Percentiles rank a stretch among this genome's conserved stretches.
Evolutionary conservation across 305 asterid genomes (phyloP).

Genomic region (Fraxinus greggii): DNA sequence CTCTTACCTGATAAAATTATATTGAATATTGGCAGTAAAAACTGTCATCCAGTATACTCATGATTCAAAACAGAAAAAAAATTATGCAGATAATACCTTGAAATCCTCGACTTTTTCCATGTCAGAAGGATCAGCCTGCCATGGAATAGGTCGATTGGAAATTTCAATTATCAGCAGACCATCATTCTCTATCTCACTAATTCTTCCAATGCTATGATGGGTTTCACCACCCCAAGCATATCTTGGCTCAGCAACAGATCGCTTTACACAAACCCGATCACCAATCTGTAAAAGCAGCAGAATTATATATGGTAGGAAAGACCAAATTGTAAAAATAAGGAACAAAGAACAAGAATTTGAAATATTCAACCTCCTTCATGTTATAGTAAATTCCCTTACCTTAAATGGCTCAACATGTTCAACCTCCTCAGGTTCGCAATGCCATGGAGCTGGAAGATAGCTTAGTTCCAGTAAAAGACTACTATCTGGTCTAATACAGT

Average conservation of each 20-base stretch:
- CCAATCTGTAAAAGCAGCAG: constrained; percentile 55
- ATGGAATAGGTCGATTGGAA: constrained; percentile 73
- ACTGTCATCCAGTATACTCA: constrained; percentile 10
- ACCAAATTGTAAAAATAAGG: background rate
- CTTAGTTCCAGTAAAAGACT: constrained; percentile 77
- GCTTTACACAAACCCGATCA: constrained; percentile 93
- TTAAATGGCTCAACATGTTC: constrained; percentile 92
- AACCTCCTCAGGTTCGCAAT: constrained; percentile 97
- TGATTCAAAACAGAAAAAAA: constrained; percentile 11
- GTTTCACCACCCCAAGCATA: constrained; percentile 99
- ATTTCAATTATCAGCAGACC: constrained; percentile 86
- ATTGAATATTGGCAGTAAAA: constrained; percentile 18
- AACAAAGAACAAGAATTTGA: background rate
- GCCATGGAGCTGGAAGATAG: constrained; percentile 97
- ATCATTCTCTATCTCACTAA: constrained; percentile 84
- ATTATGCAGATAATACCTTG: constrained; percentile 53
- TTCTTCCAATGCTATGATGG: constrained; percentile 91
- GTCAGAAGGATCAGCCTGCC: constrained; percentile 99
- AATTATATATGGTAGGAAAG: constrained; percentile 6
- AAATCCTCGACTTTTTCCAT: constrained; percentile 92
- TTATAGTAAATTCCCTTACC: constrained; percentile 44
- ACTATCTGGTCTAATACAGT: constrained; percentile 83
- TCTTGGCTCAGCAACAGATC: constrained; percentile 95
- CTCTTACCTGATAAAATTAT: constrained; percentile 62
- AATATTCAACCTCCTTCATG: constrained; percentile 1